Percentiles rank a stretch among this genome's conserved stretches.
phyloP scores from a whole-genome alignment of 257 asterid genomes.

The Leonotis leonurus region DNA sequence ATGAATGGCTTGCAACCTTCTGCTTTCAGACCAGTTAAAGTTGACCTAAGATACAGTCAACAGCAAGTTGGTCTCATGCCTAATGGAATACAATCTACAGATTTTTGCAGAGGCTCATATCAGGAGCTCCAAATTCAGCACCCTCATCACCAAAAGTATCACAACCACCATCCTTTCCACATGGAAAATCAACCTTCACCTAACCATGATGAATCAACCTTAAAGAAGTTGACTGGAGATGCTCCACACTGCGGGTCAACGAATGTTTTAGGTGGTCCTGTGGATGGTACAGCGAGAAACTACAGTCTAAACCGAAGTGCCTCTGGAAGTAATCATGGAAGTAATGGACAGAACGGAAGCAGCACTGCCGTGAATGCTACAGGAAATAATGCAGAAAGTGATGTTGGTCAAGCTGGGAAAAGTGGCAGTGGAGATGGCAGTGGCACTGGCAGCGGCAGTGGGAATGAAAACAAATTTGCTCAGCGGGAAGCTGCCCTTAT shows the following conservation, averaged over 20 bases:
- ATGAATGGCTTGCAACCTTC: conserved; percentile 37
- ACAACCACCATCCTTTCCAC: conserved; percentile 32
- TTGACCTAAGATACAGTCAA: conserved; percentile 28
- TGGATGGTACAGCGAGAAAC: conserved; percentile 32
- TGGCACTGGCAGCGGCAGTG: conserved; percentile 51
- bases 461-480: conserved; percentile 42
- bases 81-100: conserved; percentile 32
- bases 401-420: conserved; percentile 44
- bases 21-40: conserved; percentile 44
- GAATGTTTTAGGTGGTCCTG: conserved; percentile 35
- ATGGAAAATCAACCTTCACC: conserved; percentile 28
- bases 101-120: conserved; percentile 22
- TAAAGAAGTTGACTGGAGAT: conserved; percentile 41
- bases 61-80: conserved; percentile 29
- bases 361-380: conserved; percentile 37
- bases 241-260: conserved; percentile 42
- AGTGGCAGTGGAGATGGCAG: conserved; percentile 53
- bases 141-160: conserved; percentile 29
- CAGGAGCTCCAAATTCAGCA: conserved; percentile 32
- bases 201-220: conserved; percentile 32
- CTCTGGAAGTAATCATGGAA: conserved; percentile 66
- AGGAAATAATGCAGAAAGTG: conserved; percentile 49
- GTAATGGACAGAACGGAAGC: conserved; percentile 50
- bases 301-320: conserved; percentile 52
- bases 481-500: conserved; percentile 60